Conservation (phyloP, 2,329 filamentous ascomycete species). For the Penicillium expansum region DNA sequence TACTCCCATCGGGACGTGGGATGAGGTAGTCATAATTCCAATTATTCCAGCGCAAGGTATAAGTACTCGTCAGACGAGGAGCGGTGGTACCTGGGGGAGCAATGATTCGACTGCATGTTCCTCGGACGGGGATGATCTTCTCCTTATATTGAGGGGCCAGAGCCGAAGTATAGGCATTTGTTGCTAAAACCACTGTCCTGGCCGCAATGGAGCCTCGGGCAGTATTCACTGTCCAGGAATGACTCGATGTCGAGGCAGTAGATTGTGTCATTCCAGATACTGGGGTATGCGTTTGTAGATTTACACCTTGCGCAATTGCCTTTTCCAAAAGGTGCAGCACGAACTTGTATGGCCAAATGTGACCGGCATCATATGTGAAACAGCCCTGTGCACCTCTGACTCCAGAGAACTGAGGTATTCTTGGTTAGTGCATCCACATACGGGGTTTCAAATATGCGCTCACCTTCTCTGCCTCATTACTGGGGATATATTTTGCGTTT, state of each 20-base stretch:
- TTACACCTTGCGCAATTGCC: constrained; percentile 46
- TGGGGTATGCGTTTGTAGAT: constrained; percentile 55
- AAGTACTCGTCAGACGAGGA: constrained; percentile 47
- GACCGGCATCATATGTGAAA: constrained; percentile 34
- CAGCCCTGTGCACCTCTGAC: constrained; percentile 39
- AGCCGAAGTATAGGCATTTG: constrained; percentile 79
- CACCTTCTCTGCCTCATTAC: constrained; percentile 27
- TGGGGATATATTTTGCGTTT: constrained; percentile 26
- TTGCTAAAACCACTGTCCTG: constrained; percentile 68
- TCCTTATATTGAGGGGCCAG: constrained; percentile 67
- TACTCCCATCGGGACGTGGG: constrained; percentile 51
- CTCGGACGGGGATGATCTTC: constrained; percentile 73
- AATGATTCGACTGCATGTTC: constrained; percentile 43
- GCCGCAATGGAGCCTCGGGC: constrained; percentile 64
- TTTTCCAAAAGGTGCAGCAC: constrained; percentile 70
- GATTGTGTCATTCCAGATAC: constrained; percentile 34
- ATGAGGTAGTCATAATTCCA: constrained; percentile 68
- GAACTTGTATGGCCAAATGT: constrained; percentile 70
- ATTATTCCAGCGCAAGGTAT: constrained; percentile 58
- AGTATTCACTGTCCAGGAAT: constrained; percentile 63
- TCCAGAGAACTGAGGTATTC: constrained; percentile 29
- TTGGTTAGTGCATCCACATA: background rate
- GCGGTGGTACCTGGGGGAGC: constrained; percentile 22
- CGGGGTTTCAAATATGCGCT: background rate
- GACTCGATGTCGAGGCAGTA: constrained; percentile 13